Base-by-base conservation (phyloP, 768 basidiomycete genomes). In the Termitomyces sp. region DNA sequence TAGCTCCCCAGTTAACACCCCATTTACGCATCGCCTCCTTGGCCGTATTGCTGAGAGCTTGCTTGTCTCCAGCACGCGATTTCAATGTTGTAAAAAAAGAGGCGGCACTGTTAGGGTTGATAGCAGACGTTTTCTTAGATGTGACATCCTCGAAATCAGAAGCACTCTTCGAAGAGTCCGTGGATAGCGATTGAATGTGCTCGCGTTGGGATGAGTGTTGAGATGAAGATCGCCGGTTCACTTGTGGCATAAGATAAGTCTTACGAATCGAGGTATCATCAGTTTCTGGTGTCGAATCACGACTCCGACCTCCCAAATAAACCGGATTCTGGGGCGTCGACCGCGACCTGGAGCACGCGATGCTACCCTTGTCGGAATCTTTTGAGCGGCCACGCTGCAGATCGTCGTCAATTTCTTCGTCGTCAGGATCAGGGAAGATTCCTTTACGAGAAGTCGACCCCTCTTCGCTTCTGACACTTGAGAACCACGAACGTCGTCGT, bases 1-100 rank as follows among this genome's bases (percentile, higher is more conserved):
- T 84, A 68, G 84, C 77, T 45, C 81, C 75, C 88, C 91, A 94
- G 56, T 84, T 91, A 27, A 85, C 86, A 23, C 93, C 86, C 93
- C 93, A 96, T 67, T 96, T 96, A 57, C 88, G 85, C 79, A 97
- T 87, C 9, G 89, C 81, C 66, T 97, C 95, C 67, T 88, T 89
- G 12, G 94, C 91, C 0, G 89, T 84, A 63, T 89, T 87, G 60
- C 85, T 86, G 43, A 95, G 73, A 7, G 90, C 89, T 68, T 94
- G 89, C 67, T 93, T 95, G 69, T 95, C 94, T 3, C 74, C 75
- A 0, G 86, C 83, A 42, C 86, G 87, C 6, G 90, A 83, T 67
- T 88, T 89, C 52, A 91, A 78, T 23, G 88, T 85, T 17, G 89
- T 83, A 46, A 96, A 80, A 73, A 97, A 89, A 17, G 86, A 79